Conservation (phyloP, 2,329 filamentous ascomycete species). For the Ophiosphaerella herpotricha region DNA sequence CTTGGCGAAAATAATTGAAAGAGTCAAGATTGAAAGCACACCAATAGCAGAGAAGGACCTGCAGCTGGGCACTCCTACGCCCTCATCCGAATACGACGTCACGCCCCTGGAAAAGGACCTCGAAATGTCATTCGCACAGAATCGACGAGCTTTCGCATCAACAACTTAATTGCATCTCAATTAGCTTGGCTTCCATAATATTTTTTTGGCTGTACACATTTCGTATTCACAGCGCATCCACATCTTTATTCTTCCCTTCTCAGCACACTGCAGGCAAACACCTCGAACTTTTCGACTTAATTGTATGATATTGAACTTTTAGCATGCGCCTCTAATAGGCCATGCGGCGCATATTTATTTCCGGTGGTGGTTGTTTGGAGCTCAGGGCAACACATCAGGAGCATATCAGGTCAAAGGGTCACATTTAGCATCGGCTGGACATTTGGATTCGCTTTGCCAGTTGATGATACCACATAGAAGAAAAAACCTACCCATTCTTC, state of each 20-base stretch:
- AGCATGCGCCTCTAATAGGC: too few species aligned
- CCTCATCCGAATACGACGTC: slow-evolving; percentile 13
- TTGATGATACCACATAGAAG: slow-evolving; percentile 4
- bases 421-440: not conserved
- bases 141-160: slow-evolving; percentile 12
- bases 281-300: too few species aligned
- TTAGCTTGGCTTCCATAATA: not conserved
- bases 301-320: too few species aligned
- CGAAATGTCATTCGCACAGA: slow-evolving; percentile 35
- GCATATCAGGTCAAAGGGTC: not conserved
- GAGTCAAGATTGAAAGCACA: slow-evolving; percentile 52
- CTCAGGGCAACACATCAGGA: not conserved
- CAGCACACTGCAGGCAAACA: not conserved
- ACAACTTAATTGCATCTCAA: not conserved
- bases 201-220: not conserved
- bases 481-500: not conserved
- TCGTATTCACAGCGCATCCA: too few species aligned
- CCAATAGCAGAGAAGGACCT: slow-evolving; percentile 48
- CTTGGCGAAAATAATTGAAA: slow-evolving; percentile 50
- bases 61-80: slow-evolving; percentile 28
- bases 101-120: slow-evolving; percentile 36
- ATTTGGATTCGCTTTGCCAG: not conserved
- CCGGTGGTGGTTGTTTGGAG: not conserved
- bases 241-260: too few species aligned
- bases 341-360: too few species aligned